Conservation (phyloP, 306 rosid species). For the Medicago lupulina region DNA sequence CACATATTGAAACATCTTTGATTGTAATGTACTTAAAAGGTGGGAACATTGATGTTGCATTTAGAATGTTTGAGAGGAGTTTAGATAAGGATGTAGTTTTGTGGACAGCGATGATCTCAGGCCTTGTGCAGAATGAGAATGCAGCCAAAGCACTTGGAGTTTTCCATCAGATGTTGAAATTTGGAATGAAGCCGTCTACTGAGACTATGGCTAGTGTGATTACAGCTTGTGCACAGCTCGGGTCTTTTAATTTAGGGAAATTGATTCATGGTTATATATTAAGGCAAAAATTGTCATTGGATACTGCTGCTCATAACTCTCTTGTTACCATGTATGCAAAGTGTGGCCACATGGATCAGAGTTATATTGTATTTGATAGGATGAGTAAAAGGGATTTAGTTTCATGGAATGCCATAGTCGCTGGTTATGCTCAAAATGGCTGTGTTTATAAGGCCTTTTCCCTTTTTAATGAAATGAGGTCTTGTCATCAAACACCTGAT, state of each 20-base stretch:
- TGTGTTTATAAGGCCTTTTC: slow-evolving; percentile 52
- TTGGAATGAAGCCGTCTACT: slow-evolving; percentile 58
- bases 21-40: slow-evolving; percentile 68
- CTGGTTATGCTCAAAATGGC: slow-evolving; percentile 76
- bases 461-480: slow-evolving; percentile 67
- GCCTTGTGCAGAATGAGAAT: slow-evolving; percentile 66
- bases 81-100: slow-evolving; percentile 60
- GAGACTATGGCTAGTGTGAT: slow-evolving; percentile 70
- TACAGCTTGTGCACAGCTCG: slow-evolving; percentile 73
- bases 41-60: slow-evolving; percentile 55
- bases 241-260: slow-evolving; percentile 57
- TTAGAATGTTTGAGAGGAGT: slow-evolving; percentile 56
- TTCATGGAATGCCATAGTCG: slow-evolving; percentile 78
- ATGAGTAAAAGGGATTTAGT: slow-evolving; percentile 69
- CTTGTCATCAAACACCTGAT: slow-evolving; percentile 62
- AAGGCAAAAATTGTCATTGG: slow-evolving; percentile 58
- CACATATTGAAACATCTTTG: slow-evolving; percentile 61
- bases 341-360: slow-evolving; percentile 62
- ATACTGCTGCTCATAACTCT: slow-evolving; percentile 71
- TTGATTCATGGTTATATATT: slow-evolving; percentile 65
- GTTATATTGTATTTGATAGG: slow-evolving; percentile 57
- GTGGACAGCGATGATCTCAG: slow-evolving; percentile 91
- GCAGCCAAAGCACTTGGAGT: slow-evolving; percentile 61
- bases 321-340: slow-evolving; percentile 81
- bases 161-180: slow-evolving; percentile 59